Evolutionary conservation across 2,329 filamentous ascomycete genomes (phyloP).

Genomic region (Colletotrichum echinochloae): DNA sequence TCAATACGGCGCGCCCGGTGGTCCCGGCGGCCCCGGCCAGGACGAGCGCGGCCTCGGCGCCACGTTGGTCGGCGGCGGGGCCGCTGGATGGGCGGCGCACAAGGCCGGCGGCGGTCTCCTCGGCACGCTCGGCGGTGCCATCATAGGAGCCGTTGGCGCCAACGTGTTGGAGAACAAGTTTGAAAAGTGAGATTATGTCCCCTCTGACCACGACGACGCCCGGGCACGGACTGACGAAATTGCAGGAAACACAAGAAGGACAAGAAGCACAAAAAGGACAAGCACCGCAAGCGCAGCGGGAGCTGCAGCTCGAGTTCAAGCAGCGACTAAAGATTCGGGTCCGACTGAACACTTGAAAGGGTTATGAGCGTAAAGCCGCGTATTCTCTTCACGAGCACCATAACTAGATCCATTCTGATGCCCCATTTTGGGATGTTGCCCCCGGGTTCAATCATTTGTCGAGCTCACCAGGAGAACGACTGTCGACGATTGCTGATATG

Average conservation of each 20-base stretch:
- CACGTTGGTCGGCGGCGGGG: constrained; percentile 64
- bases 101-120: constrained; percentile 65
- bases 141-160: constrained; percentile 67
- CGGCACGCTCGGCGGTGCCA: constrained; percentile 62
- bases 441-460: neutral
- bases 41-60: constrained; percentile 68
- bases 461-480: constrained; percentile 20
- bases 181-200: constrained; percentile 46
- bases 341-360: no score
- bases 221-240: neutral
- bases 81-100: constrained; percentile 66
- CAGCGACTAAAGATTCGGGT: constrained; percentile 3
- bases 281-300: constrained; percentile 37
- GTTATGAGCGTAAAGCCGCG: no score
- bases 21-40: constrained; percentile 48
- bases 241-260: constrained; percentile 45
- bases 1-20: constrained; percentile 42
- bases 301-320: constrained; percentile 38
- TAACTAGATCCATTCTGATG: neutral
- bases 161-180: constrained; percentile 62
- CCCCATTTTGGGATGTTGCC: constrained; percentile 30
- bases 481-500: neutral
- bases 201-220: no score
- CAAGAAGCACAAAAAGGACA: constrained; percentile 49
- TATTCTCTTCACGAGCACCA: neutral